Percentiles rank a stretch among this genome's conserved stretches.
These are phyloP conservation scores for Phytophthora syringae DNA, from an alignment of 352 stramenopile genomes.

Conservation along the genomic window DNA sequence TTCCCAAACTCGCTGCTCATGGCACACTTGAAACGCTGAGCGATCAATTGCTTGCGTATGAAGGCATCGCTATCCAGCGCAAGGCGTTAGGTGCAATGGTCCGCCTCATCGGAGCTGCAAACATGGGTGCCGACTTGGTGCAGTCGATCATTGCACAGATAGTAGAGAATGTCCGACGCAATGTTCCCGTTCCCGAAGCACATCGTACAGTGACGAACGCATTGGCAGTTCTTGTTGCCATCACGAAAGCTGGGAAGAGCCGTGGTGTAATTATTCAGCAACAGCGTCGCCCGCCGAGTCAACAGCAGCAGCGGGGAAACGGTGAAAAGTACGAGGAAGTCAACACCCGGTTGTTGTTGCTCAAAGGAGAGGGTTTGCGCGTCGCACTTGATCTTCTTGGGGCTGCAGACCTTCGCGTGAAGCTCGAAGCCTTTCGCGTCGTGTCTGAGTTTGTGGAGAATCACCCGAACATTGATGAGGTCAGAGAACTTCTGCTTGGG, in stretches of 20 bases:
- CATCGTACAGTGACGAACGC: conserved; percentile 49
- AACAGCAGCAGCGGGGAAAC: conserved; percentile 19
- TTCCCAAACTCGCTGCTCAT: conserved; percentile 64
- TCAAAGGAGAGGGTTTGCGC: conserved; percentile 45
- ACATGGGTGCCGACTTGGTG: conserved; percentile 18
- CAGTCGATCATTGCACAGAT: conserved; percentile 26
- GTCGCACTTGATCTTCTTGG: conserved; percentile 54
- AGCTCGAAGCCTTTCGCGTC: conserved; percentile 52
- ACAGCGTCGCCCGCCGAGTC: conserved; percentile 21
- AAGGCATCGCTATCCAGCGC: conserved; percentile 44
- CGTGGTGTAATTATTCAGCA: conserved; percentile 33
- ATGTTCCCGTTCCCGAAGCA: conserved; percentile 37
- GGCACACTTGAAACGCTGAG: conserved; percentile 55
- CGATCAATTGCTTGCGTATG: conserved; percentile 42
- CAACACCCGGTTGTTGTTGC: conserved; percentile 35
- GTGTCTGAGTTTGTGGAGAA: conserved; percentile 55
- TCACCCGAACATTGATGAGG: conserved; percentile 31
- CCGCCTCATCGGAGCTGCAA: conserved; percentile 30
- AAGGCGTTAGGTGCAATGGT: conserved; percentile 54
- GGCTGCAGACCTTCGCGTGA: conserved; percentile 44
- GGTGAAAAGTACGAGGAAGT: conserved; percentile 5
- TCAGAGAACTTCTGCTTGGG: conserved; percentile 38
- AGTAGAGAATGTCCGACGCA: conserved; percentile 46
- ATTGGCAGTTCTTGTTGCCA: conserved; percentile 54
- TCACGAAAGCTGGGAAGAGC: conserved; percentile 40